These are phyloP conservation scores for Vaccinium macrocarpon DNA, from an alignment of 148 eudicot genomes.

Conservation along the genomic window DNA sequence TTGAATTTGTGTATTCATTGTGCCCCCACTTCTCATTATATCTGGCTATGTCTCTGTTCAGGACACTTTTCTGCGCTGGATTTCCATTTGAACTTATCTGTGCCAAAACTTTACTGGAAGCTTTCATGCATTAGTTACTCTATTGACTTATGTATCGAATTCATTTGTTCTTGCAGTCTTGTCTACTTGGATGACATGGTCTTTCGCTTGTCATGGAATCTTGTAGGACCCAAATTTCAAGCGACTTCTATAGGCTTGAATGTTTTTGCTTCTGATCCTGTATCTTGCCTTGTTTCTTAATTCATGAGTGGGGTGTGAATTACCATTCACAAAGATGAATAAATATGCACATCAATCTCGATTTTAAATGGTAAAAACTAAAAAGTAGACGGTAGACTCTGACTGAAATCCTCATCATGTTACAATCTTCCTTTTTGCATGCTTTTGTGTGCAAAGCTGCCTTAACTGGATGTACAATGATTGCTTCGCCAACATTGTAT, in stretches of 20 bases:
- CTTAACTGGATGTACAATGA: not conserved
- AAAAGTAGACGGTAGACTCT: not conserved
- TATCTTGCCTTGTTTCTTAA: not conserved
- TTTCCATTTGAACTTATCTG: not conserved
- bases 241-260: not conserved
- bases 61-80: not conserved
- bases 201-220: not conserved
- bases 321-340: no score
- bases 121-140: not conserved
- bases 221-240: not conserved
- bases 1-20: no score
- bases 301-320: not conserved
- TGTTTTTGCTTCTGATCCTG: not conserved
- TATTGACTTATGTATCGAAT: not conserved
- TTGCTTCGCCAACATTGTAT: not conserved
- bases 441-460: not conserved
- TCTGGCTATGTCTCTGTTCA: not conserved
- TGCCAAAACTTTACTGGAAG: not conserved
- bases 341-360: not conserved
- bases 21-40: no score
- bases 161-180: not conserved
- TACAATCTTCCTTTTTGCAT: not conserved
- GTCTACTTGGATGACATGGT: not conserved
- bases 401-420: not conserved
- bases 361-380: no score